Conservation (phyloP, 768 basidiomycete species). For the Tremella fuciformis region DNA sequence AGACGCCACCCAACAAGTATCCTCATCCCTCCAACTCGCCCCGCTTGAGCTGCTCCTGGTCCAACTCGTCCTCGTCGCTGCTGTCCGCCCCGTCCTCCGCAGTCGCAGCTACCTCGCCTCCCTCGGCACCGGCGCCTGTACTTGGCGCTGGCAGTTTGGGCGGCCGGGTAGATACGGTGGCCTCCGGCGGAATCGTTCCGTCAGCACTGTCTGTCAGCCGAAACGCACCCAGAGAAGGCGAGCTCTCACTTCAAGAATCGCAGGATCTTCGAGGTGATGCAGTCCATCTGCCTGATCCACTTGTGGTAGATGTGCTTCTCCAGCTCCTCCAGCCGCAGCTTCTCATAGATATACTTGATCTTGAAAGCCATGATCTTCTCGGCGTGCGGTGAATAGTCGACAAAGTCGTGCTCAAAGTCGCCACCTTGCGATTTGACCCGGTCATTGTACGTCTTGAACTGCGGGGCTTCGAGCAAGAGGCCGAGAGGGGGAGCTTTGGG, state of each 20-base stretch:
- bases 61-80: constrained; percentile 54
- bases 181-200: constrained; percentile 69
- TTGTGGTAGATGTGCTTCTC: constrained; percentile 63
- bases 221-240: neutral
- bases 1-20: too few relatives aligned
- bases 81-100: constrained; percentile 18
- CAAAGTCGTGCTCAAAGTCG: constrained; percentile 26
- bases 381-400: constrained; percentile 60
- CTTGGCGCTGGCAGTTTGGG: constrained; percentile 19
- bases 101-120: constrained; percentile 17
- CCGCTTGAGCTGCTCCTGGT: constrained; percentile 52
- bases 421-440: constrained; percentile 39
- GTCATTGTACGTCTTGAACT: constrained; percentile 54
- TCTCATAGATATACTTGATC: constrained; percentile 75
- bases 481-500: constrained; percentile 97
- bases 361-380: constrained; percentile 78
- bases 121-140: constrained; percentile 11
- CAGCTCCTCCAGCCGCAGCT: constrained; percentile 81
- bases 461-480: constrained; percentile 70
- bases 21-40: constrained; percentile 56
- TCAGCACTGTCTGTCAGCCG: constrained; percentile 65
- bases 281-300: constrained; percentile 46
- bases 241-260: constrained; percentile 74
- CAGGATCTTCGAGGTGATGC: constrained; percentile 53
- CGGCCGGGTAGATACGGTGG: constrained; percentile 62